phyloP scores from a whole-genome alignment of 2,329 filamentous ascomycete genomes.

The Arthrocladium fulminans region DNA sequence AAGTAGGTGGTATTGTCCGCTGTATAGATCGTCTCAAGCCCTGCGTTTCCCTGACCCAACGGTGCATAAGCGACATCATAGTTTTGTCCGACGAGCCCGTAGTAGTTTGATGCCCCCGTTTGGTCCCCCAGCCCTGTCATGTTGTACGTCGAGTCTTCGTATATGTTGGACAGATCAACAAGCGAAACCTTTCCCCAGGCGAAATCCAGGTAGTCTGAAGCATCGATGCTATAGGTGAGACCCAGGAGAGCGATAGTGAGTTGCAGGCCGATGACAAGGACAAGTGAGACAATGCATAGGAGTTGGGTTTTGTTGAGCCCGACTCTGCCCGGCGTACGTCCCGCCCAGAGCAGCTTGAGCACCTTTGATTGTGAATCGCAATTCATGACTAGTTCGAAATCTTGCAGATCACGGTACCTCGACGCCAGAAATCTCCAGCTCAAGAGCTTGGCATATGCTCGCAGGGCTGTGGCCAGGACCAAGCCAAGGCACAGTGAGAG shows the following conservation, averaged over 20 bases:
- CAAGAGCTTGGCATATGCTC: conserved; percentile 19
- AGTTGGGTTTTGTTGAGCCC: conserved; percentile 18
- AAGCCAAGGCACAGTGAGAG: conserved; percentile 19
- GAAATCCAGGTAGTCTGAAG: conserved; percentile 7
- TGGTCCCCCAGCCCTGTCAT: background rate
- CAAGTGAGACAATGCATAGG: conserved; percentile 17
- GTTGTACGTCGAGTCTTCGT: background rate
- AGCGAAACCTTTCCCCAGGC: conserved; percentile 5
- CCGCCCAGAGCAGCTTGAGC: conserved; percentile 14
- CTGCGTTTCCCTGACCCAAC: background rate
- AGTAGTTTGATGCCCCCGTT: conserved; percentile 3
- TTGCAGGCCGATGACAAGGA: conserved; percentile 16
- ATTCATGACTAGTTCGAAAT: conserved; percentile 22
- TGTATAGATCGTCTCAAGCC: conserved; percentile 4
- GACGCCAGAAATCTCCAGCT: conserved; percentile 21
- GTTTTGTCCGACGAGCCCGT: conserved; percentile 5
- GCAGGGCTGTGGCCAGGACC: conserved; percentile 16
- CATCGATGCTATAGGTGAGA: conserved; percentile 20
- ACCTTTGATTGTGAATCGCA: conserved; percentile 21
- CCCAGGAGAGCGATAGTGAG: conserved; percentile 21
- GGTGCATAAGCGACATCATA: background rate
- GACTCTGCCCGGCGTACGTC: conserved; percentile 12
- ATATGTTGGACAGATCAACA: conserved; percentile 7
- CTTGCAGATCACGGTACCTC: conserved; percentile 19
- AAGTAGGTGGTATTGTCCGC: conserved; percentile 8